Conservation (phyloP, 805 yeast genomes). For the Candida yuanshanica region DNA sequence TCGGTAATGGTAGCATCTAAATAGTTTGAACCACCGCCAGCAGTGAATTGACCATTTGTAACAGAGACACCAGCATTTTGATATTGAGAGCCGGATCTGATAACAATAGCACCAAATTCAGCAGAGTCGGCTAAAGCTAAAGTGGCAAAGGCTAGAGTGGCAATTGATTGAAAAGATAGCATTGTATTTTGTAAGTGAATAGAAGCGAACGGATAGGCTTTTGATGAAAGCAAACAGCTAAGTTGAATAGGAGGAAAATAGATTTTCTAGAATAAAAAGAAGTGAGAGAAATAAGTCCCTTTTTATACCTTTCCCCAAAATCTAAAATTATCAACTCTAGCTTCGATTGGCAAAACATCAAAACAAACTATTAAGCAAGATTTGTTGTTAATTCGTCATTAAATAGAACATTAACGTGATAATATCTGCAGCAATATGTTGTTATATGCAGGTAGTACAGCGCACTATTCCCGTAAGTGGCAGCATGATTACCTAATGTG, state of each 20-base stretch:
- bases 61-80: slow-evolving; percentile 26
- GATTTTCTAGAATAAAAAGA: too few species aligned
- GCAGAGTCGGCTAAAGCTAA: slow-evolving; percentile 32
- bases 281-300: too few species aligned
- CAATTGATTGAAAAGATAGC: slow-evolving; percentile 16
- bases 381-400: background rate
- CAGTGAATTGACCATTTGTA: slow-evolving; percentile 13
- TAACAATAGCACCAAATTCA: slow-evolving; percentile 28
- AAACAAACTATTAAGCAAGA: background rate
- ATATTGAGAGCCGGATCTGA: slow-evolving; percentile 31
- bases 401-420: background rate
- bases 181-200: slow-evolving; percentile 10
- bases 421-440: background rate
- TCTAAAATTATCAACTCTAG: too few species aligned
- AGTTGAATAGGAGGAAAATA: too few species aligned
- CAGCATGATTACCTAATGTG: too few species aligned
- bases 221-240: too few species aligned
- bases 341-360: too few species aligned
- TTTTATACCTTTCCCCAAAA: background rate
- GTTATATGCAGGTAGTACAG: too few species aligned
- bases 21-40: slow-evolving; percentile 13
- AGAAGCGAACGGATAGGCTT: too few species aligned
- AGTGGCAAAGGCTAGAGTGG: slow-evolving; percentile 21
- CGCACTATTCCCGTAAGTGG: too few species aligned
- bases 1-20: slow-evolving; percentile 25